These are phyloP conservation scores for Ophiostoma perfectum DNA, from an alignment of 2,329 filamentous ascomycete genomes.

Conservation along the genomic window DNA sequence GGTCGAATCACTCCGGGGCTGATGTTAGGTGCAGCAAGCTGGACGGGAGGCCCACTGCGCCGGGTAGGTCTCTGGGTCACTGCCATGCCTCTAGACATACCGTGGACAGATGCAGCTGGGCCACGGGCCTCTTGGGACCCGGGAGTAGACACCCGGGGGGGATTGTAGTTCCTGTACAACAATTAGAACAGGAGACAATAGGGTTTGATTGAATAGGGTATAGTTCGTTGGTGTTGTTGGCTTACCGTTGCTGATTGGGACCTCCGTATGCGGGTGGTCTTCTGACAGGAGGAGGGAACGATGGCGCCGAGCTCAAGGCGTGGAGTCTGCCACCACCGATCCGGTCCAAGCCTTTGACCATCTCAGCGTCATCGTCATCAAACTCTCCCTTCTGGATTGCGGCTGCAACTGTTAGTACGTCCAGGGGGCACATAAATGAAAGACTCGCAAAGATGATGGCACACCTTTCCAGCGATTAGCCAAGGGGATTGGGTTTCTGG, in stretches of 20 bases:
- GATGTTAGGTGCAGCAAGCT: background rate
- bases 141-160: background rate
- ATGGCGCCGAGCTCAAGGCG: constrained; percentile 17
- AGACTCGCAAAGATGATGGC: background rate
- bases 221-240: no score
- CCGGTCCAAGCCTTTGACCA: constrained; percentile 24
- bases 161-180: background rate
- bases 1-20: background rate
- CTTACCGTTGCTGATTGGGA: background rate
- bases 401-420: constrained; percentile 7
- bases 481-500: constrained; percentile 3
- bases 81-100: background rate
- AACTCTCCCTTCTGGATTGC: constrained; percentile 24
- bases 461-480: constrained; percentile 22
- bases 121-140: background rate
- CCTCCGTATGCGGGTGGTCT: background rate
- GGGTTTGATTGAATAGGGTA: background rate
- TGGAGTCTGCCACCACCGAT: constrained; percentile 26
- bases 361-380: constrained; percentile 27
- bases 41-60: background rate
- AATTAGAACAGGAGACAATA: no score
- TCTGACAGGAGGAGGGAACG: background rate
- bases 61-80: background rate
- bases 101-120: background rate
- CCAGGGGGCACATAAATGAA: background rate